Evolutionary conservation across 1,139 yeast genomes (phyloP), one percentile per base, ranked within the genome.

Genomic region (Casaregolazyma lundiana): DNA sequence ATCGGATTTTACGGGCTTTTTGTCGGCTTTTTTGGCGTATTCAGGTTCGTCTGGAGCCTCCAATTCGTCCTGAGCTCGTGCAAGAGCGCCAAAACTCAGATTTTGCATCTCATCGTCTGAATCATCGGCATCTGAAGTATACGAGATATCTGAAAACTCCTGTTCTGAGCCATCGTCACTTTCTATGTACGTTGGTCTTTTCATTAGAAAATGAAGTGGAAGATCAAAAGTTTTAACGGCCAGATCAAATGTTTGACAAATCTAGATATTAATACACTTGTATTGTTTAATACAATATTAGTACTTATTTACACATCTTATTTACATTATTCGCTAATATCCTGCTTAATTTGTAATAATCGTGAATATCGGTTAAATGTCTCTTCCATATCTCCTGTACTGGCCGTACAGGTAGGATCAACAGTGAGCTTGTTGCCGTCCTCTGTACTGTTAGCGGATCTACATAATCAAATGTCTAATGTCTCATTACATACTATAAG

Each of bases 371-470:
- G 63, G 59, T 80, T 79, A 52, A 80, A 73, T 6, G 57, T 49
- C 45, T 61, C 63, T n/a, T 56, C 56, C 58, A 67, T 56, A 45
- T 67, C 71, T n/a, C 45, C 48, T 7, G 68, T 58, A 22, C 53
- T 41, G 11, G 54, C 52, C 61, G 77, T 66, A 2, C 62, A 61
- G 2, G 72, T 65, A 2, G 96, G 96, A 61, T 88, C 86, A 4
- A 80, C 78, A 47, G 75, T 75, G 69, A 88, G 69, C 5, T 73
- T 75, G 49, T 80, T 77, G 59, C 90, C 92, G 66, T 90, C 97
- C 66, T 85, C 71, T 67, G 43, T 19, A 38, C 42, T 4, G 35
- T 35, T 41, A 41, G 39, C 9, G 5, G n/a, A 5, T 9, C 13
- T 35, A 19, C 9, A 16, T 18, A 32, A n/a, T 17, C 15, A 24